Percentiles rank a stretch among this genome's conserved stretches.
These are phyloP conservation scores for Dendrobium officinale DNA, from an alignment of 106 monocot species.

Conservation along the genomic window DNA sequence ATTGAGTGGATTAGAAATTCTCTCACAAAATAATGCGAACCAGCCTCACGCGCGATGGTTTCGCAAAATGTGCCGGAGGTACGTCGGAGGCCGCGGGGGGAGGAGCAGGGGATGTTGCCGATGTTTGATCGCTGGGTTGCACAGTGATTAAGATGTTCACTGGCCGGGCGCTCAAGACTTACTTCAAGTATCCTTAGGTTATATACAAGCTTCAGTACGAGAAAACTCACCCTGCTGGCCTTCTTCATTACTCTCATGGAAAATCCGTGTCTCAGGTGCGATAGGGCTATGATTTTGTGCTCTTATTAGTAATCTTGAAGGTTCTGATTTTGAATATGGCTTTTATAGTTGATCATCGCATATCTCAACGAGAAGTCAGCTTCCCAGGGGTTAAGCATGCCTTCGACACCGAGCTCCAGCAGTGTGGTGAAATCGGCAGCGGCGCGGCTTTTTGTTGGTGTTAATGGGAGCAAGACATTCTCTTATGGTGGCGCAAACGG, in stretches of 20 bases:
- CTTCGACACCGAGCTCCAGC: slow-evolving; percentile 23
- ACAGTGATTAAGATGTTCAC: too few species aligned
- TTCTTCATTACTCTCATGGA: slow-evolving; percentile 86
- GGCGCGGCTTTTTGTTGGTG: slow-evolving; percentile 45
- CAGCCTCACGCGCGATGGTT: too few species aligned
- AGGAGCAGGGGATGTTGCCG: neutral
- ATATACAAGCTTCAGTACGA: slow-evolving; percentile 88
- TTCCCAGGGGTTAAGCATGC: slow-evolving; percentile 30
- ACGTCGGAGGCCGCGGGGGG: too few species aligned
- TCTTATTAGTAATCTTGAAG: neutral
- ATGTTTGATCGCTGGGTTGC: too few species aligned
- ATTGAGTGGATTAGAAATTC: too few species aligned
- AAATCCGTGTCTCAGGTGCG: slow-evolving; percentile 77
- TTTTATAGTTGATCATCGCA: slow-evolving; percentile 65
- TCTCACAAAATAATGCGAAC: too few species aligned
- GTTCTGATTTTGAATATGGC: neutral
- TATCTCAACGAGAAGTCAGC: slow-evolving; percentile 57
- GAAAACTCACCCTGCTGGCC: slow-evolving; percentile 78
- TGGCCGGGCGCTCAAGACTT: slow-evolving; percentile 60
- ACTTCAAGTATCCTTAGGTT: slow-evolving; percentile 93
- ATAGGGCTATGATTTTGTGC: slow-evolving; percentile 10
- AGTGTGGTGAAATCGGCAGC: slow-evolving; percentile 47
- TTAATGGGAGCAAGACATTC: slow-evolving; percentile 52
- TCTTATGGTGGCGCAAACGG: slow-evolving; percentile 50
- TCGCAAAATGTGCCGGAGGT: too few species aligned